phyloP scores from a whole-genome alignment of 2,329 filamentous ascomycete species.

The Colletotrichum brevisporum region DNA sequence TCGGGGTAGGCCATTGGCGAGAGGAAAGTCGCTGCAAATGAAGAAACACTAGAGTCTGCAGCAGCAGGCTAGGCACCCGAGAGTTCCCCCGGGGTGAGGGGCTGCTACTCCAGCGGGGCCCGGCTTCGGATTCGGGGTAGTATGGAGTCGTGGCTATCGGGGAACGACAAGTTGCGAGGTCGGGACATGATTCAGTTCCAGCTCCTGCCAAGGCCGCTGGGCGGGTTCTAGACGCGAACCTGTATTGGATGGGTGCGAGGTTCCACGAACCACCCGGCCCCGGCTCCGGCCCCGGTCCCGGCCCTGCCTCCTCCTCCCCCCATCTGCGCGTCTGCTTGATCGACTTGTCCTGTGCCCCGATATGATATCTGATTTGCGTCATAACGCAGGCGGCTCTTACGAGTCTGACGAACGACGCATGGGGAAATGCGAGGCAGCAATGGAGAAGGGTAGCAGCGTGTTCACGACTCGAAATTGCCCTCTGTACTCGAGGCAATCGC shows the following conservation, averaged over 20 bases:
- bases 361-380: conserved; percentile 37
- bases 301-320: no score
- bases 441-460: neutral
- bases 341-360: conserved; percentile 7
- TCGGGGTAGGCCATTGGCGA: conserved; percentile 8
- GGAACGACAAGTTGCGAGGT: conserved; percentile 6
- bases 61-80: neutral
- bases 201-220: conserved; percentile 21
- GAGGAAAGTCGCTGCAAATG: neutral
- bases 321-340: conserved; percentile 16
- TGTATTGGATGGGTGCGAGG: conserved; percentile 15
- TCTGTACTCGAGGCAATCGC: neutral
- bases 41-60: neutral
- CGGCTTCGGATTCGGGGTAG: conserved; percentile 7
- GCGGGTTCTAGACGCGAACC: conserved; percentile 17
- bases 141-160: neutral
- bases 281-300: neutral
- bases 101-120: neutral
- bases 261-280: neutral
- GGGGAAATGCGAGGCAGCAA: neutral
- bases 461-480: conserved; percentile 6
- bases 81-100: neutral
- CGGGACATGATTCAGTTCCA: conserved; percentile 35
- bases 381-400: conserved; percentile 15
- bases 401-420: conserved; percentile 24